Evolutionary conservation across 306 rosid species (phyloP).

Genomic region (Cucumis hystrix): DNA sequence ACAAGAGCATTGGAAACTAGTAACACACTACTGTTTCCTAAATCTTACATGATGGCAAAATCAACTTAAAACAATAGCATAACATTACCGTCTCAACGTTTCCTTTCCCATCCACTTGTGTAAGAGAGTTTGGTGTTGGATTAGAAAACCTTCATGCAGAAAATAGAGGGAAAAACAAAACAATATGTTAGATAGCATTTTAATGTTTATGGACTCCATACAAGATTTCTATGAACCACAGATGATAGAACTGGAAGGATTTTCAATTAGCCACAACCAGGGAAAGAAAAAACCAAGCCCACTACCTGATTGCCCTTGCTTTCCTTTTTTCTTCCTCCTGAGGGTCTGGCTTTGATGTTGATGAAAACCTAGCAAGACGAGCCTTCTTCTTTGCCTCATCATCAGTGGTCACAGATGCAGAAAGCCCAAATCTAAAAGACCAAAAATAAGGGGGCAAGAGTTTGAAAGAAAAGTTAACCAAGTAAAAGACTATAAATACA

Average conservation of each 20-base stretch:
- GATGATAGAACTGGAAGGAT: not conserved
- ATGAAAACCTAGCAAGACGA: slow-evolving; percentile 57
- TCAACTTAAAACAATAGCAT: not conserved
- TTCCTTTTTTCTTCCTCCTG: slow-evolving; percentile 83
- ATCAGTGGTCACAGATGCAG: slow-evolving; percentile 36
- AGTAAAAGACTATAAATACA: not conserved
- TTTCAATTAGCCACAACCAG: not conserved
- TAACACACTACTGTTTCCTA: not conserved
- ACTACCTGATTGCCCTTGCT: slow-evolving; percentile 74
- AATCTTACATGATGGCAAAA: not conserved
- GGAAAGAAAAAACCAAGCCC: not conserved
- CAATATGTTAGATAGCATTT: not conserved
- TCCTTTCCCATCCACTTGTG: slow-evolving; percentile 43
- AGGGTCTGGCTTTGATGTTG: slow-evolving; percentile 46
- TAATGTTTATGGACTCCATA: not conserved
- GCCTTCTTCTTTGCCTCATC: slow-evolving; percentile 76
- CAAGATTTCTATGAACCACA: not conserved
- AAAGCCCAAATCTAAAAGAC: slow-evolving; percentile 54
- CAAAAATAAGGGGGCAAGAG: not conserved
- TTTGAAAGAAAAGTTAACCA: not conserved
- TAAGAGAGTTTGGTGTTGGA: slow-evolving; percentile 19
- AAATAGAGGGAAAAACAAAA: not conserved
- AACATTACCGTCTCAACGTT: slow-evolving; percentile 36
- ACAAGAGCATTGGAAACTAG: slow-evolving; percentile 10
- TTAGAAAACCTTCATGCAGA: slow-evolving; percentile 50